Base-by-base conservation (phyloP, 306 rosid genomes). In the Prunus davidiana region DNA sequence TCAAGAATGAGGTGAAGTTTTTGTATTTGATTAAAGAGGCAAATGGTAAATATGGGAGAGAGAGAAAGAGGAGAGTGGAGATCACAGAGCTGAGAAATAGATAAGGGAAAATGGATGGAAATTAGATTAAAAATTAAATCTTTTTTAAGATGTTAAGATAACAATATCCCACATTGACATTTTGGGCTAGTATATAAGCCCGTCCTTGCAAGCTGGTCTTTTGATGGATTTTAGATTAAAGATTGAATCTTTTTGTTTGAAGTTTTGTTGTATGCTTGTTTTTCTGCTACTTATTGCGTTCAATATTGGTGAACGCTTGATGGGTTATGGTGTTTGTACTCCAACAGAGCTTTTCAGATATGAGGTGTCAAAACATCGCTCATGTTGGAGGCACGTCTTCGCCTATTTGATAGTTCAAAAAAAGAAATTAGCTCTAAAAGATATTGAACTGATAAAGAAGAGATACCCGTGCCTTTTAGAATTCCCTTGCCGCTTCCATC, bases 351-450 rank as follows among this genome's bases (percentile, higher is more conserved):
- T 54, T 67, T 24, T 50, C 55, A 50, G 41, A 28, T 11, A 24
- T 45, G 60, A 46, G 19, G 27, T 62, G 58, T 76, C 82, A 30
- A 71, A 71, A 32, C 86, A 79, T 65, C 80, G 81, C 14, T 19
- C 83, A 0, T 79, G 82, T 73, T 70, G 83, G 80, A 63, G 62
- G 54, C 74, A 72, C 67, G 34, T 60, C 58, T 69, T 73, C 46
- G 58, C 77, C 3, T 75, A 64, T 76, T 65, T 55, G 30, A 51
- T 67, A n/a, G 69, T 78, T 72, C 54, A 20, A 63, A 67, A 65
- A 41, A 72, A 47, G 51, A 69, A 55, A 28, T 12, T 73, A 24
- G 64, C 58, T 6, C 47, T 38, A n/a, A n/a, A 25, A 56, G 88
- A 79, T 45, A 16, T 58, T 60, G 64, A 61, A 60, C 77, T 41